These are phyloP conservation scores for Croton setiger DNA, from an alignment of 441 rosid genomes.

Conservation along the genomic window DNA sequence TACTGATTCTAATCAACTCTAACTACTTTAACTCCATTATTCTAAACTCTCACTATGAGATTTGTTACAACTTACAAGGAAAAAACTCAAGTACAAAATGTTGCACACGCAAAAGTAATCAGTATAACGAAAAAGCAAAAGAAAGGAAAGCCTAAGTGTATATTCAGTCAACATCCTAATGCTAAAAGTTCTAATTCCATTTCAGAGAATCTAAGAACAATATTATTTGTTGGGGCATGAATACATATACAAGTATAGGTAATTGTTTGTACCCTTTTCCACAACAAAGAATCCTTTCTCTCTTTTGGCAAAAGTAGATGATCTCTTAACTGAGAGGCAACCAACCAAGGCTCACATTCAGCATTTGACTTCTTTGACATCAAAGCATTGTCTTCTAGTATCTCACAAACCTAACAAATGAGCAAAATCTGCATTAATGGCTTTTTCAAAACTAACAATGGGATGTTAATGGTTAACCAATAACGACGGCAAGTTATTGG, in stretches of 20 bases:
- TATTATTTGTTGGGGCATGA: background rate
- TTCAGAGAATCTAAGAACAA: no score
- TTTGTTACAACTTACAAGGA: background rate
- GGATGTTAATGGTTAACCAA: background rate
- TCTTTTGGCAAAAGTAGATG: conserved; percentile 82
- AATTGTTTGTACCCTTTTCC: conserved; percentile 60
- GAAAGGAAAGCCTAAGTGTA: no score
- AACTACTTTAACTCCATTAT: no score
- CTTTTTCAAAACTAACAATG: background rate
- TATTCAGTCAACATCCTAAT: no score
- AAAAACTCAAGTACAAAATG: background rate
- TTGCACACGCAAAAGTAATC: no score
- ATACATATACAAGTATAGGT: background rate
- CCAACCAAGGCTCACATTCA: conserved; percentile 75
- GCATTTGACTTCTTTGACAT: conserved; percentile 41
- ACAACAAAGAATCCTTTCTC: conserved; percentile 70
- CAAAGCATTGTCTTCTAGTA: conserved; percentile 83
- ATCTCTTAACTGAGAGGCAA: conserved; percentile 80
- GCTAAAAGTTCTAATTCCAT: no score
- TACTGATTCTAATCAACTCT: no score
- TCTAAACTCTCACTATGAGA: background rate
- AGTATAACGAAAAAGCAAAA: no score
- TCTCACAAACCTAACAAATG: conserved; percentile 64
- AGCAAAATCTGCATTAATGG: conserved; percentile 12
- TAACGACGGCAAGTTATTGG: background rate